Evolutionary conservation across 371 early-diverging fungal species (phyloP).

Genomic region (Zopfochytrium polystomum): DNA sequence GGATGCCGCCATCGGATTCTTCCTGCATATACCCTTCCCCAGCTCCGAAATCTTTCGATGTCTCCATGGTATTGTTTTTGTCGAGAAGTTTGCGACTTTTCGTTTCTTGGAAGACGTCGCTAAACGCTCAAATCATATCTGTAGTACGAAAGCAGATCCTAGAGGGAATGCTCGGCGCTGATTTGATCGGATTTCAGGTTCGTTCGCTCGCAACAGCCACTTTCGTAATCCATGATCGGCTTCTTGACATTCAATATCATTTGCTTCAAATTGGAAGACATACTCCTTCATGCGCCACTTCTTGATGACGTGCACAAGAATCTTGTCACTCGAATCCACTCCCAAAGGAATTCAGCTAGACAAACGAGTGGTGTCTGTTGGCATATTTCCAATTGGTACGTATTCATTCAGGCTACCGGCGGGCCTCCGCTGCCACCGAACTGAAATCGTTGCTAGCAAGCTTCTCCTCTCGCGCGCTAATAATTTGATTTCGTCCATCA

Average conservation of each 20-base stretch:
- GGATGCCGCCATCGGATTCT: conserved; percentile 62
- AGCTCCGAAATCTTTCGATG: conserved; percentile 54
- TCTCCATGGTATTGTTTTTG: conserved; percentile 31
- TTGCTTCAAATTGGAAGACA: conserved; percentile 22
- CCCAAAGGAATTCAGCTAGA: conserved; percentile 48
- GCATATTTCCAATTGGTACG: conserved; percentile 68
- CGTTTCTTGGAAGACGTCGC: too few species aligned
- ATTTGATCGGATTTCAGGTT: conserved; percentile 51
- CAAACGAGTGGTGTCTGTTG: conserved; percentile 39
- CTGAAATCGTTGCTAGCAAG: too few species aligned
- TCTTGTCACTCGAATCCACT: conserved; percentile 46
- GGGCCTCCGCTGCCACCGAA: too few species aligned
- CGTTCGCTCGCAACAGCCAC: conserved; percentile 1
- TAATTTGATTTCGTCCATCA: too few species aligned
- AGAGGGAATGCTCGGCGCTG: conserved; percentile 52
- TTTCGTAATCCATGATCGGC: not conserved
- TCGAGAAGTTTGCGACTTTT: not conserved
- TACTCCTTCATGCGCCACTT: conserved; percentile 59
- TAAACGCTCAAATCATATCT: not conserved
- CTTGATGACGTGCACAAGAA: conserved; percentile 50
- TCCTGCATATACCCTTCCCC: conserved; percentile 69
- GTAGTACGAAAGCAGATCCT: conserved; percentile 51
- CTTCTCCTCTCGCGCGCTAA: too few species aligned
- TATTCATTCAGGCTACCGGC: conserved; percentile 57
- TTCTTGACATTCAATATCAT: not conserved